Evolutionary conservation across 495 filamentous ascomycete species (phyloP), one percentile per base, ranked within the genome.

Genomic region (Aspergillus egyptiacus): DNA sequence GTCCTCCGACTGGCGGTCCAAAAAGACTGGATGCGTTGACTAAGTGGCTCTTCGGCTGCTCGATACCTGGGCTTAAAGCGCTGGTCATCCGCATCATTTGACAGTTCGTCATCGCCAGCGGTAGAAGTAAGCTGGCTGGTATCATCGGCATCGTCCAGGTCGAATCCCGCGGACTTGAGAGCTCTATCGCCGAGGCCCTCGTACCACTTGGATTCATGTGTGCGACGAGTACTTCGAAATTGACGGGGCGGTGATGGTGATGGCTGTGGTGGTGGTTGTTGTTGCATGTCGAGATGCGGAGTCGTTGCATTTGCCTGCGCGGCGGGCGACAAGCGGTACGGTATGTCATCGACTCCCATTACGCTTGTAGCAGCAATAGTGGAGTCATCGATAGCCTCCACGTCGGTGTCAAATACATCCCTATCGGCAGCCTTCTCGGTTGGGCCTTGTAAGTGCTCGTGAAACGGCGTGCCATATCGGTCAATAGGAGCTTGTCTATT

Each of bases 381-480:
- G 6, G 71, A 73, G 54, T 74, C 71, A 59, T 74, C 71, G 5
- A 69, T 56, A 4, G 62, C 70, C 39, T 74, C 71, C 6, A 72
- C 68, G 45, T 74, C 71, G 0, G 71, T 74, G 48, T 74, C 71
- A 44, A 74, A 74, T 35, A 60, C 55, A 45, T 70, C 69, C 38
- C 61, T 63, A 19, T 62, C 60, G 13, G 20, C 45, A 28, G 38
- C 51, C 46, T 57, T 57, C 44, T 57, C 56, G 20, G 37, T 30
- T 14, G 49, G 19, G 25, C 43, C 40, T 27, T 58, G 52, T 38
- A 56, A 32, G 24, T 44, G 40, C 4, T 55, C 55, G 3, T 50
- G 50, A 19, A 43, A 46, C 11, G 51, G 48, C 13, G 54, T 22
- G 20, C 52, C 55, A 36, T 61, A 58, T n/a, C 63, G 57, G 13